phyloP scores from a whole-genome alignment of 2,329 filamentous ascomycete genomes.

The Paecilomyces fulvus region DNA sequence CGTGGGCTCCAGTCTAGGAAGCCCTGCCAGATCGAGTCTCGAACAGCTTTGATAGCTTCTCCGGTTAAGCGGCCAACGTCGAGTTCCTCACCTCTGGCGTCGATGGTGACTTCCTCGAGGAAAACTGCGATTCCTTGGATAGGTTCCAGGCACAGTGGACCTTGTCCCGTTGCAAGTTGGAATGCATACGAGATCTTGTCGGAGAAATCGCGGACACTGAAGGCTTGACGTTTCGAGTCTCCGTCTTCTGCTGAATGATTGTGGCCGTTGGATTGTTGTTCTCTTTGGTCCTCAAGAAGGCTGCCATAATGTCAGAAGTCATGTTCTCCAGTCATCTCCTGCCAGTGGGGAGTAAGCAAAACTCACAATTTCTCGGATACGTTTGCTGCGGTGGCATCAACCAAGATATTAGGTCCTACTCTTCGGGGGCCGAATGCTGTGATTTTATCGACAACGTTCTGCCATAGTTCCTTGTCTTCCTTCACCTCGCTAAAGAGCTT shows the following conservation, averaged over 20 bases:
- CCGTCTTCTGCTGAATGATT: conserved; percentile 14
- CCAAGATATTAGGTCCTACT: conserved; percentile 77
- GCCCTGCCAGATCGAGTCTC: conserved; percentile 70
- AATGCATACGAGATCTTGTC: conserved; percentile 93
- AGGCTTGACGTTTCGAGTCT: conserved; percentile 15
- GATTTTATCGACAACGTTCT: conserved; percentile 67
- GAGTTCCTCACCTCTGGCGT: conserved; percentile 43
- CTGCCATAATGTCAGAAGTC: conserved; percentile 12
- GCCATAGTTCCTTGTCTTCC: conserved; percentile 64
- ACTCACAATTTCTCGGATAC: conserved; percentile 66
- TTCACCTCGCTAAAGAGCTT: conserved; percentile 59
- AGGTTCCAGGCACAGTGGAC: conserved; percentile 85
- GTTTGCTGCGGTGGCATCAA: conserved; percentile 68
- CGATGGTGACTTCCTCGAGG: conserved; percentile 67
- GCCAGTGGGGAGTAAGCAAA: background rate
- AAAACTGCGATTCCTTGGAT: conserved; percentile 89
- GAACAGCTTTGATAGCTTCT: conserved; percentile 83
- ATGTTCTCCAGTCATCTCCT: background rate
- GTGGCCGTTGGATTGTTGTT: conserved; percentile 13
- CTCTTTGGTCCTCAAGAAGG: conserved; percentile 30
- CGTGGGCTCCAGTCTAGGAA: conserved; percentile 95
- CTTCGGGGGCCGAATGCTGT: conserved; percentile 82
- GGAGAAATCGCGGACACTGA: conserved; percentile 57
- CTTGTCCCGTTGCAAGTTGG: conserved; percentile 81
- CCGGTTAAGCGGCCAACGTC: conserved; percentile 75